Conservation (phyloP, 768 basidiomycete species). For the Russula sp. region DNA sequence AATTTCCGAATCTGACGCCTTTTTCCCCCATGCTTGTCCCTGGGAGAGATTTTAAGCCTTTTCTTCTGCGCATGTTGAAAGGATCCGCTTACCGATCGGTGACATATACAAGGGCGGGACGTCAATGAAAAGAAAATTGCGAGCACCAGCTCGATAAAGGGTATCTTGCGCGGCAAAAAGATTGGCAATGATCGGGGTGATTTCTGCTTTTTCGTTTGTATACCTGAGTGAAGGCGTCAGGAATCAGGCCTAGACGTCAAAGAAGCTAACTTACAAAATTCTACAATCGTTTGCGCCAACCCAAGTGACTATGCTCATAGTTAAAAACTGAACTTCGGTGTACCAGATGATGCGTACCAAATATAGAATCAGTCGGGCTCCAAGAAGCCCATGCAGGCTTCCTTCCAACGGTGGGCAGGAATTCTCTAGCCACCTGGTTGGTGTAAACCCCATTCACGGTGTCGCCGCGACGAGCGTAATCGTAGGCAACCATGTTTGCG, state of each 20-base stretch:
- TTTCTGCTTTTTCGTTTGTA: constrained; percentile 19
- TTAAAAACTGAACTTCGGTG: not conserved
- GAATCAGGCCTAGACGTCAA: constrained; percentile 33
- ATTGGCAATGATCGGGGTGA: constrained; percentile 24
- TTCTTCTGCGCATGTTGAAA: not conserved
- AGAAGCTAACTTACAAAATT: constrained; percentile 17
- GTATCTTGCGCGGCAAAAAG: constrained; percentile 46
- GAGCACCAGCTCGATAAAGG: constrained; percentile 46
- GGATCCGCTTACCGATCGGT: constrained; percentile 38
- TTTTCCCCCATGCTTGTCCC: constrained; percentile 21
- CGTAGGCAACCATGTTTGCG: constrained; percentile 29
- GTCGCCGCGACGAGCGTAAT: constrained; percentile 30
- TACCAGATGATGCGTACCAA: constrained; percentile 39
- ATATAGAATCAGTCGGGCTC: constrained; percentile 45
- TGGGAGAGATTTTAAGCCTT: not conserved
- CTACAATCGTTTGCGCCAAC: constrained; percentile 58
- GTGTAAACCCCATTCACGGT: constrained; percentile 30
- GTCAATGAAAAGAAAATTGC: constrained; percentile 56
- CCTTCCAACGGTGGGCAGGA: constrained; percentile 36
- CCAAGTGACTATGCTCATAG: constrained; percentile 47
- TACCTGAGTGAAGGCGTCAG: constrained; percentile 22
- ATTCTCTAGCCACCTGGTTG: constrained; percentile 22
- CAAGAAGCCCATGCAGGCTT: constrained; percentile 43
- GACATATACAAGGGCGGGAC: constrained; percentile 49
- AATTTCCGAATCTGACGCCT: constrained; percentile 22